Conservation (phyloP, 805 yeast species). For the Clavispora asparagi region DNA sequence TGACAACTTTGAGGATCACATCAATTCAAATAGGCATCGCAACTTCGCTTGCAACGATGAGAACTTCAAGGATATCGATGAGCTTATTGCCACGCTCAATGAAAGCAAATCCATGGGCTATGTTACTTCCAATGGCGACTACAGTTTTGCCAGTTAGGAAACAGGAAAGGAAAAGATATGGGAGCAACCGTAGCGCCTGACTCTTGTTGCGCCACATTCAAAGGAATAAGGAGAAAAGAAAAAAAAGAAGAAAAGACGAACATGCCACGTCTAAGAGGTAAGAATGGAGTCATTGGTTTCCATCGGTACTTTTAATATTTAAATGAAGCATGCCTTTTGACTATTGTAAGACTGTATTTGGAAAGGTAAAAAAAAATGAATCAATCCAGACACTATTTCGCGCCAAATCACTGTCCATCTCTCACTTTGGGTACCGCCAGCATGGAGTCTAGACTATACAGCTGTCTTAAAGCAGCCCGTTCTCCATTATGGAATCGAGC, state of each 20-base stretch:
- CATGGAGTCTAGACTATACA: not conserved
- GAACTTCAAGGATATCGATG: conserved; percentile 76
- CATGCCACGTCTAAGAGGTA: not conserved
- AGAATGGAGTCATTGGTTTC: not conserved
- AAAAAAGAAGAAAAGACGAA: not conserved
- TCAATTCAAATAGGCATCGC: conserved; percentile 62
- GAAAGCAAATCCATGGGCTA: conserved; percentile 40
- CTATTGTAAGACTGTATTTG: not conserved
- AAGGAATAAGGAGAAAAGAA: not conserved
- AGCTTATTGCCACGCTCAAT: conserved; percentile 50
- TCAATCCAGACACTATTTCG: not conserved
- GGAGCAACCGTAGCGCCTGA: not conserved
- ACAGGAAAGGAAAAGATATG: not conserved
- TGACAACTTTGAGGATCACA: conserved; percentile 74
- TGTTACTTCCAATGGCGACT: conserved; percentile 39
- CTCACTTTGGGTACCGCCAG: not conserved
- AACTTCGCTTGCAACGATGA: conserved; percentile 67
- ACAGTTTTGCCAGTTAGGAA: conserved; percentile 11
- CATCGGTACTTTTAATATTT: not conserved
- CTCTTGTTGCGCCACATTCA: not conserved
- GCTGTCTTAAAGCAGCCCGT: not conserved
- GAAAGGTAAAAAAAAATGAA: not conserved
- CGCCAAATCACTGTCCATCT: not conserved
- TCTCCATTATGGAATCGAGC: not conserved
- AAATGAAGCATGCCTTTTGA: not conserved